Evolutionary conservation across 768 basidiomycete genomes (phyloP).

Genomic region (Mycena olivaceomarginata): DNA sequence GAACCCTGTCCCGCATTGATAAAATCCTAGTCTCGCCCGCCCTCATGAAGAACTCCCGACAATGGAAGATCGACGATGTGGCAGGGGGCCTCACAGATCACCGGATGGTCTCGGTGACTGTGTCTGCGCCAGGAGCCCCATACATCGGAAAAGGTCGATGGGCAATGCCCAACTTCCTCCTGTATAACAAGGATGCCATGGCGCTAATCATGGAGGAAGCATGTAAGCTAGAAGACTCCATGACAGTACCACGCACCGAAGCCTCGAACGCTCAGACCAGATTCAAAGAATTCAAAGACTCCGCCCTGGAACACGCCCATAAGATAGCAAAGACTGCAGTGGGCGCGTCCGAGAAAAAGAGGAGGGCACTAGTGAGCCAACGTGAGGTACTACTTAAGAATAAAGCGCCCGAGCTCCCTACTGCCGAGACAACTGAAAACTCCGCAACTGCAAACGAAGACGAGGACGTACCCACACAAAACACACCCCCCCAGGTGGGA

Average conservation of each 20-base stretch:
- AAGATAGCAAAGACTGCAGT: neutral
- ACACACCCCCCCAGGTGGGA: no score
- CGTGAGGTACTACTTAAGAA: neutral
- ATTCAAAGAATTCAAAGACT: neutral
- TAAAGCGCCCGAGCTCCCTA: neutral
- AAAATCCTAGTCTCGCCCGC: neutral
- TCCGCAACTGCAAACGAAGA: neutral
- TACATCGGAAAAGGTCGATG: neutral
- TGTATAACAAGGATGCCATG: constrained; percentile 9
- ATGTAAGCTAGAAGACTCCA: neutral
- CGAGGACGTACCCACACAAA: neutral
- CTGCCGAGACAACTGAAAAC: neutral
- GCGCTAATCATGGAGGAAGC: neutral
- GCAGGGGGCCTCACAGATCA: neutral
- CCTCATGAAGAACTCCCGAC: constrained; percentile 4
- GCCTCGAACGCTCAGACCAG: neutral
- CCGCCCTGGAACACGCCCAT: neutral
- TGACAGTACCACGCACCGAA: neutral
- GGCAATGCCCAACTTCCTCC: neutral
- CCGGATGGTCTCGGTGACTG: no score
- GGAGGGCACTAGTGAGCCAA: neutral
- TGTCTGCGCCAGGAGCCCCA: neutral
- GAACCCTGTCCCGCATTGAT: constrained; percentile 7
- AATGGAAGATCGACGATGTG: neutral
- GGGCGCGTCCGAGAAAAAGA: neutral